These are phyloP conservation scores for Pistacia vera DNA, from an alignment of 345 rosid species.

Conservation along the genomic window DNA sequence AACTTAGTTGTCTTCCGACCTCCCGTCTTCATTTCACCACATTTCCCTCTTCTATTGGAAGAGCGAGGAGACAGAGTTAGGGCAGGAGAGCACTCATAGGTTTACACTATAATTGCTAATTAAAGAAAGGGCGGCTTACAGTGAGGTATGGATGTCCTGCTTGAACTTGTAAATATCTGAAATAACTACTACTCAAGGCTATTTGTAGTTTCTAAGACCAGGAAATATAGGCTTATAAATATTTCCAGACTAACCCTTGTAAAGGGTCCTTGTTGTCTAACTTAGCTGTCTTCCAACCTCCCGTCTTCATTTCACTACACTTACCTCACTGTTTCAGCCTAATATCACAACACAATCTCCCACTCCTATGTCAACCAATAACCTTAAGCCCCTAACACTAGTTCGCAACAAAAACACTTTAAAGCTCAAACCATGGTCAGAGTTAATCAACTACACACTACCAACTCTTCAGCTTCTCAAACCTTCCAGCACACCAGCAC, in stretches of 20 bases:
- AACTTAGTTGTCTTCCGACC: neutral
- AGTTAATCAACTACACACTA: neutral
- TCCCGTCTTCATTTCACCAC: constrained; percentile 3
- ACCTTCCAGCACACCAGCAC: neutral
- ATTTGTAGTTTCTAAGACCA: neutral
- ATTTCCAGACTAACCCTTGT: neutral
- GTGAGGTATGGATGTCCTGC: neutral
- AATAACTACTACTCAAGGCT: neutral
- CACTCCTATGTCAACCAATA: neutral
- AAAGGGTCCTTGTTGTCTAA: neutral
- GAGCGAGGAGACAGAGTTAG: too few species aligned
- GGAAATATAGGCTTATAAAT: neutral
- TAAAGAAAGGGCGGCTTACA: neutral
- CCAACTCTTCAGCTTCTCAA: neutral
- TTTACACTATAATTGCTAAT: too few species aligned
- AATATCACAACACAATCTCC: neutral
- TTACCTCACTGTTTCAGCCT: neutral
- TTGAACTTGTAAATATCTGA: neutral
- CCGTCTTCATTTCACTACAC: constrained; percentile 1
- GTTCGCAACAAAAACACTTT: neutral
- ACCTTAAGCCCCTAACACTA: neutral
- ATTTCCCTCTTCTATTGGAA: neutral
- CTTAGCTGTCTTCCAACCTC: neutral
- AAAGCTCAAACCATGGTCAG: neutral
- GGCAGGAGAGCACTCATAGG: too few species aligned